These are phyloP conservation scores for Boletus sp. DNA, from an alignment of 768 basidiomycete genomes.

Conservation along the genomic window DNA sequence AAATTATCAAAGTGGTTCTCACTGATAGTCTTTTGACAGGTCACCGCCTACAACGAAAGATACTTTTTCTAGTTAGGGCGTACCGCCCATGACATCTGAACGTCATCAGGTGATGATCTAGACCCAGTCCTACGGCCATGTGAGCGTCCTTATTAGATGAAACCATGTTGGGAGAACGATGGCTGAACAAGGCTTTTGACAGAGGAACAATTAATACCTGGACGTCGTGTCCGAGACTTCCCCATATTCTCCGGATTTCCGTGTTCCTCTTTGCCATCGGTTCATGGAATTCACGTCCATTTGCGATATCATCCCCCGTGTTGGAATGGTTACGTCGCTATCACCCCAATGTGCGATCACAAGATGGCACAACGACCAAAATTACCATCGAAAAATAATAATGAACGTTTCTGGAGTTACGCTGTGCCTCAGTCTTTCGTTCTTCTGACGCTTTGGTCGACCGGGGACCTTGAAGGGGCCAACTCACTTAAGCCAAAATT, in stretches of 20 bases:
- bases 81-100: background rate
- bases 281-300: background rate
- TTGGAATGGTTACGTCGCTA: constrained; percentile 1
- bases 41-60: background rate
- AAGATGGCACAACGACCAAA: background rate
- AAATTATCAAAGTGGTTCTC: background rate
- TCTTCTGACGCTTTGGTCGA: background rate
- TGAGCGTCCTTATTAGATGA: background rate
- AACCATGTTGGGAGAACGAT: background rate
- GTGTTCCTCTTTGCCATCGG: background rate
- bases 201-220: background rate
- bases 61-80: background rate
- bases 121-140: background rate
- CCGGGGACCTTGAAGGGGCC: background rate
- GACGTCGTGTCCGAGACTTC: background rate
- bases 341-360: background rate
- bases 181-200: background rate
- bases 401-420: background rate
- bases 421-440: background rate
- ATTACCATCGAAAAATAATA: background rate
- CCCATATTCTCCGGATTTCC: background rate
- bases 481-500: constrained; percentile 2
- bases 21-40: background rate
- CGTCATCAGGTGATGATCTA: constrained; percentile 6
- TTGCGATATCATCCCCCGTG: background rate